Percentiles rank a stretch among this genome's conserved stretches.
phyloP scores from a whole-genome alignment of 345 rosid genomes.

The Populus alba region DNA sequence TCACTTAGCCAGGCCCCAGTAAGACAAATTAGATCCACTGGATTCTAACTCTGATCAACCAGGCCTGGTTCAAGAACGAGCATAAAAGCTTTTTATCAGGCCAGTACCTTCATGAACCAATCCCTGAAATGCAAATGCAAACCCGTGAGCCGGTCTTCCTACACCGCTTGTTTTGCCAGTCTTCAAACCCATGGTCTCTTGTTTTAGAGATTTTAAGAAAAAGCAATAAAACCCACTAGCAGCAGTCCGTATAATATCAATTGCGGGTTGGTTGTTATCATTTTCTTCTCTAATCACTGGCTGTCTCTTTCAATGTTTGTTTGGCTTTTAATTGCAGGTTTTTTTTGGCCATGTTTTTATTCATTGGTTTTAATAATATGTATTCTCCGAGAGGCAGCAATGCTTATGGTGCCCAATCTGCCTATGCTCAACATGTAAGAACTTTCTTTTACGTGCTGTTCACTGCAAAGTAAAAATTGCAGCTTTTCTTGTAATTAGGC shows the following conservation, averaged over 20 bases:
- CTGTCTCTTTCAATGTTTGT: not conserved
- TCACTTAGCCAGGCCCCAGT: not conserved
- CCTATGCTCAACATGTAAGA: slow-evolving; percentile 80
- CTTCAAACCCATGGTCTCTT: not conserved
- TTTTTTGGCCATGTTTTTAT: not conserved
- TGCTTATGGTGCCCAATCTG: slow-evolving; percentile 73
- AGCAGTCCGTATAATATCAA: not conserved
- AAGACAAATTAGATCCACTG: not conserved
- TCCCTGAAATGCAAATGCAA: not conserved
- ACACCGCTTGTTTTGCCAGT: not conserved
- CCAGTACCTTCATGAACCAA: not conserved
- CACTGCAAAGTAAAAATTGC: not conserved
- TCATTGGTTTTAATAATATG: slow-evolving; percentile 34
- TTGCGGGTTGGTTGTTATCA: not conserved
- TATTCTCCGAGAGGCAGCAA: slow-evolving; percentile 69
- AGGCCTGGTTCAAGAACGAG: not conserved
- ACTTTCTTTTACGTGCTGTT: not conserved
- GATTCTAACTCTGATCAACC: not conserved
- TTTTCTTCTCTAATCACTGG: not conserved
- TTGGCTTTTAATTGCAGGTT: slow-evolving; percentile 4
- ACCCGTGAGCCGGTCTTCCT: not conserved
- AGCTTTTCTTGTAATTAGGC: not conserved
- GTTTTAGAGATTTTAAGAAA: not conserved
- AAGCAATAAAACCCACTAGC: too few relatives aligned
- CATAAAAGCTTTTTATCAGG: not conserved